These are phyloP conservation scores for Miamiensis avidus DNA, from an alignment of 169 alveolate genomes.

Conservation along the genomic window DNA sequence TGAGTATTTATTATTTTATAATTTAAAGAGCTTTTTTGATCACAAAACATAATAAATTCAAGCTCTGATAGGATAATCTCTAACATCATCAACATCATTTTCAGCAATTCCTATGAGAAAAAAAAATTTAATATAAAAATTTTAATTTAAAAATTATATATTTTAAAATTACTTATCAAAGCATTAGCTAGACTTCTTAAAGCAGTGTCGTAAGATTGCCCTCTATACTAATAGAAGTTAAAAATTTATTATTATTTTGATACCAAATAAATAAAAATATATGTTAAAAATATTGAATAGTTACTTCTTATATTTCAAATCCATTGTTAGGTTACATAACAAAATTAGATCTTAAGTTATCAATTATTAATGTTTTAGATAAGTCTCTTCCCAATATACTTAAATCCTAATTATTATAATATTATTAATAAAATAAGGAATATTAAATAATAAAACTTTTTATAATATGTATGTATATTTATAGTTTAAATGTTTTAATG, in stretches of 20 bases:
- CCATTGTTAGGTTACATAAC: slow-evolving; percentile 87
- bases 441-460: neutral
- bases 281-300: too few relatives aligned
- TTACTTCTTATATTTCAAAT: slow-evolving; percentile 78
- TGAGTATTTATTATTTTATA: too few relatives aligned
- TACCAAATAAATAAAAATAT: too few relatives aligned
- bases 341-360: slow-evolving; percentile 88
- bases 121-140: neutral
- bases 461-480: neutral
- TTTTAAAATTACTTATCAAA: neutral
- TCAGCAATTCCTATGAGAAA: neutral
- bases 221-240: slow-evolving; percentile 87
- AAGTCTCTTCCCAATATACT: slow-evolving; percentile 86
- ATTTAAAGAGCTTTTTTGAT: neutral
- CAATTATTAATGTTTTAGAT: slow-evolving; percentile 79
- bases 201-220: slow-evolving; percentile 64
- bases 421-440: neutral
- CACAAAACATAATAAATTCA: neutral
- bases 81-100: neutral
- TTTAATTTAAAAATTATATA: neutral
- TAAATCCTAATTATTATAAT: slow-evolving; percentile 74
- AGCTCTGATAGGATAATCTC: slow-evolving; percentile 1
- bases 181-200: slow-evolving; percentile 15
- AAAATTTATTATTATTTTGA: too few relatives aligned
- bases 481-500: too few relatives aligned